Conservation (phyloP, 2,329 filamentous ascomycete species). For the Pseudopithomyces maydicus region DNA sequence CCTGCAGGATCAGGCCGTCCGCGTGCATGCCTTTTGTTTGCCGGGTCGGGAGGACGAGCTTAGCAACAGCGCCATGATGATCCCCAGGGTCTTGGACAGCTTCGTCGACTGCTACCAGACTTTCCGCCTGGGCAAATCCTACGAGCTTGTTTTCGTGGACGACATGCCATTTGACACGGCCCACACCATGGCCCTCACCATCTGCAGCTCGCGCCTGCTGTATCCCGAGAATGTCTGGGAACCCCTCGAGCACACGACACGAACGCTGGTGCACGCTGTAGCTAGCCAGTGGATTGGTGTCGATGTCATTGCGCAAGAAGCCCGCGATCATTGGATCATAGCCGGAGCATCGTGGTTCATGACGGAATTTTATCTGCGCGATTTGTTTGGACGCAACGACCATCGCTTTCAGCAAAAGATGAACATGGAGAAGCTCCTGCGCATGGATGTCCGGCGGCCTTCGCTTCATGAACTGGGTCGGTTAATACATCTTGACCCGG, state of each 20-base stretch:
- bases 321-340: constrained; percentile 84
- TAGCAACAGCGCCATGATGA: constrained; percentile 81
- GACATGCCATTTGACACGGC: constrained; percentile 78
- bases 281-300: constrained; percentile 95
- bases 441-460: constrained; percentile 80
- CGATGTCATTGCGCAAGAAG: constrained; percentile 82
- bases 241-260: constrained; percentile 78
- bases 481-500: constrained; percentile 76
- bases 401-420: constrained; percentile 89
- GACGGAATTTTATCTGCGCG: constrained; percentile 89
- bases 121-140: constrained; percentile 83
- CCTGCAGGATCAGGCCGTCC: constrained; percentile 83
- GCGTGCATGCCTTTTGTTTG: constrained; percentile 89
- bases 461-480: constrained; percentile 81
- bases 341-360: constrained; percentile 93
- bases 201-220: constrained; percentile 85
- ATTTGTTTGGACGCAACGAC: constrained; percentile 91
- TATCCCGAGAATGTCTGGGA: constrained; percentile 87
- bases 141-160: constrained; percentile 93
- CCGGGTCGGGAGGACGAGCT: constrained; percentile 82
- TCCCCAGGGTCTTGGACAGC: constrained; percentile 85
- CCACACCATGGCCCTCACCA: constrained; percentile 79
- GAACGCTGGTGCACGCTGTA: constrained; percentile 79
- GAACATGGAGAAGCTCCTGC: constrained; percentile 79
- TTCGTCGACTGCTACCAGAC: constrained; percentile 87